Percentiles rank a stretch among this genome's conserved stretches.
Conservation (phyloP, 257 asterid genomes). For the Leonotis leonurus region DNA sequence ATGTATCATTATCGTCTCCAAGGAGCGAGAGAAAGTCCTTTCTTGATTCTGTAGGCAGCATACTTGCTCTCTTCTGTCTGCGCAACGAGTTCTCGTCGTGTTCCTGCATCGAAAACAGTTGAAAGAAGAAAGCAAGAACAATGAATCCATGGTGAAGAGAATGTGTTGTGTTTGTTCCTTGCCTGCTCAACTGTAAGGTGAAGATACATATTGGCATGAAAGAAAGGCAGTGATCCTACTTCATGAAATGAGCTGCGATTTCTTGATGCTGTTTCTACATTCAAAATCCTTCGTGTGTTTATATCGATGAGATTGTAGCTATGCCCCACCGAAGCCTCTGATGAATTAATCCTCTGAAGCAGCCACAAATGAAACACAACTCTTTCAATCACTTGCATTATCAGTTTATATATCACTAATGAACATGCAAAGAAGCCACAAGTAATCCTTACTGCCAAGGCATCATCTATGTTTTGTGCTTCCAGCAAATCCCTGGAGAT, state of each 20-base stretch:
- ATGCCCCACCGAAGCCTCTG: constrained; percentile 73
- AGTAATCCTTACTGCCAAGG: constrained; percentile 41
- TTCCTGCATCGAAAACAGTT: constrained; percentile 40
- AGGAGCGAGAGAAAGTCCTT: constrained; percentile 55
- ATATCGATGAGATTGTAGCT: constrained; percentile 70
- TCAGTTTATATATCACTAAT: background rate
- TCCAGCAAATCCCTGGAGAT: constrained; percentile 75
- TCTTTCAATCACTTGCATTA: background rate
- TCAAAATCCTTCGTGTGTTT: constrained; percentile 58
- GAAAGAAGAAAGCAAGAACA: background rate
- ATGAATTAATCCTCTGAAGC: constrained; percentile 58
- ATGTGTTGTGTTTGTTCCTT: no score
- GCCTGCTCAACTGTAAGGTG: constrained; percentile 83
- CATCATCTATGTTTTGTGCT: constrained; percentile 65
- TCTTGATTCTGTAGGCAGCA: constrained; percentile 53
- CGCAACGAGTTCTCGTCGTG: constrained; percentile 59
- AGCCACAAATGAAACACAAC: constrained; percentile 21
- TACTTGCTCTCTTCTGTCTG: constrained; percentile 61
- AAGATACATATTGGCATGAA: constrained; percentile 86
- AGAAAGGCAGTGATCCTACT: constrained; percentile 59
- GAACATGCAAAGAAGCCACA: background rate
- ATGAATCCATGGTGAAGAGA: background rate
- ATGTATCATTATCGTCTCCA: constrained; percentile 42
- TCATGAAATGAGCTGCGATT: constrained; percentile 51
- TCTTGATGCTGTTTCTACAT: constrained; percentile 82